These are phyloP conservation scores for Prunus fruticosa DNA, from an alignment of 306 rosid genomes.

Conservation along the genomic window DNA sequence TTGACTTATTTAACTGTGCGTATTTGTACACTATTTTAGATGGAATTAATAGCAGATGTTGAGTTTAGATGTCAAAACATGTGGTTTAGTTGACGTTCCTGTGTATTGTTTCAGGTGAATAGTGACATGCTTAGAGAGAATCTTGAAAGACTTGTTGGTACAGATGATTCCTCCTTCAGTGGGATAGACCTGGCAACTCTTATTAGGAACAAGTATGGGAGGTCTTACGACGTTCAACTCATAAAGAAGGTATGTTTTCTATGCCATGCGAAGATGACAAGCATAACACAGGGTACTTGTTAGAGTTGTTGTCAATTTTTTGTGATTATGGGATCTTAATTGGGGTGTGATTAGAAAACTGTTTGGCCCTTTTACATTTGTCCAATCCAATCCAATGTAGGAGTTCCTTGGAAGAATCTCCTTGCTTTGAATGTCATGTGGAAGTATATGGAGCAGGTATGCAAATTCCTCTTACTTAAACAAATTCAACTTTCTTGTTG, in stretches of 20 bases:
- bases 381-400: constrained; percentile 29
- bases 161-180: constrained; percentile 79
- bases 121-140: constrained; percentile 60
- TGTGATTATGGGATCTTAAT: not conserved
- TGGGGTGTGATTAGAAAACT: not conserved
- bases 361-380: constrained; percentile 6
- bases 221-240: constrained; percentile 87
- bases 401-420: constrained; percentile 95
- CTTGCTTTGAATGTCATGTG: constrained; percentile 99
- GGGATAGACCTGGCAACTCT: constrained; percentile 96
- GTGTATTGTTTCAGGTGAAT: constrained; percentile 46
- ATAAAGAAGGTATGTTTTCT: constrained; percentile 73
- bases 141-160: constrained; percentile 82
- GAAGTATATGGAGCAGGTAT: constrained; percentile 97
- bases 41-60: no score
- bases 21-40: no score
- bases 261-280: not conserved
- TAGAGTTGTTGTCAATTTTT: not conserved
- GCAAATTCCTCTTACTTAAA: constrained; percentile 10
- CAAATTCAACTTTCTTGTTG: not conserved
- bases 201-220: constrained; percentile 89
- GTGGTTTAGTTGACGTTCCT: not conserved
- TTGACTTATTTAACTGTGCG: not conserved
- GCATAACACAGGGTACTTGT: not conserved
- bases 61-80: not conserved